Base-by-base conservation (phyloP, 306 rosid species). In the Sphenostylis stenocarpa region DNA sequence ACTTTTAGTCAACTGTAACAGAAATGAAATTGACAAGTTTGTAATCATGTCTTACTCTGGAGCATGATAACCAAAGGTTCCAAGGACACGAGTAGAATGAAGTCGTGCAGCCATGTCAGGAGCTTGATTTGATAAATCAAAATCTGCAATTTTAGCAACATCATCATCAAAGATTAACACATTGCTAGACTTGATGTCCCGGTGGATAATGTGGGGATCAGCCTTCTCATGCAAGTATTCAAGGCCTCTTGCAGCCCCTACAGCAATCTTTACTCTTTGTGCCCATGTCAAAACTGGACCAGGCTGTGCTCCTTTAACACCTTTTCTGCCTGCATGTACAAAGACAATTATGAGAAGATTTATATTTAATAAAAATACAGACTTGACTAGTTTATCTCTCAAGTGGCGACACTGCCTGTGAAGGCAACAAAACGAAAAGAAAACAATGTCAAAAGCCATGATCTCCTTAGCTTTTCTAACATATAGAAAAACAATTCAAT, bases 91-190 rank as follows among this genome's bases (percentile, higher is more conserved):
- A 39, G 98, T 91, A 33, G 98, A 94, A 78, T 91, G 97, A 79
- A 94, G 97, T 67, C 98, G 96, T 8, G 98, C 96, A 80, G 98
- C 97, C 96, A 90, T 91, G 86, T 94, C 98, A 26, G 98, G 97
- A 84, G 98, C 98, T 81, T 94, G 98, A 67, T 94, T 94, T 79
- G 97, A 94, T 86, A 94, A 86, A 86, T 94, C 98, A 79, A 94
- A 94, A 77, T 94, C 98, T 0, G 97, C 96, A 82, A 94, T 91
- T 82, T 94, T 94, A 70, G 97, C 97, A 76, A 94, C 86, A 80
- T 94, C 89, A 55, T 94, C 94, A 33, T 94, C 98, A 70, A 94
- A 94, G 61, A 94, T 87, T 52, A 94, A 87, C 62, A 91, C 96
- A 84, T 94, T 91, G 89, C 98, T 94, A 55, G 97, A 94, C 83